Conservation (phyloP, 495 filamentous ascomycete genomes). For the Cladorrhinum samala region DNA sequence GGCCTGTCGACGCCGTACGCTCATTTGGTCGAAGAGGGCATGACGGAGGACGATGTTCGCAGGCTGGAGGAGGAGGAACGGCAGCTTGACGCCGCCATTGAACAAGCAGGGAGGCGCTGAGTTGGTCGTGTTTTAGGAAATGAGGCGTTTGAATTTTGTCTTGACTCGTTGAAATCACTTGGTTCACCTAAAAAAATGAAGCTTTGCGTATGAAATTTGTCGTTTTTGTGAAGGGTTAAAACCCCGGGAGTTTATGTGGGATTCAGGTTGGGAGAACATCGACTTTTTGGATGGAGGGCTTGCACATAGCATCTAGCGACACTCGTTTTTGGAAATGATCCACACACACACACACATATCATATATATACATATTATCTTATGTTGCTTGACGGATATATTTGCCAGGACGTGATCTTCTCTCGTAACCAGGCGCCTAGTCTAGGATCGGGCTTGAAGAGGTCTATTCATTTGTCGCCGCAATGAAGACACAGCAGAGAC, state of each 20-base stretch:
- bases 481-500: no score
- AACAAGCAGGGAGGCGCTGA: conserved; percentile 29
- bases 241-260: not conserved
- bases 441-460: no score
- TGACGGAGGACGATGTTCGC: conserved; percentile 44
- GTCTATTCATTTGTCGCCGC: no score
- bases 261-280: not conserved
- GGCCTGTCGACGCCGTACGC: conserved; percentile 30
- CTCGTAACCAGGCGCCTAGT: no score
- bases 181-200: no score
- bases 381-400: not conserved
- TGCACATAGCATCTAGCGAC: not conserved
- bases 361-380: not conserved
- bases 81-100: conserved; percentile 43
- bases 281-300: not conserved
- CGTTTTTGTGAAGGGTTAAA: not conserved
- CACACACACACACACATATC: not conserved
- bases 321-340: not conserved
- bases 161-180: no score
- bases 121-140: not conserved
- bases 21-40: conserved; percentile 45
- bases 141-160: no score
- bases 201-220: not conserved
- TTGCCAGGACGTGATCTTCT: no score
- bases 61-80: conserved; percentile 45